phyloP scores from a whole-genome alignment of 2,329 filamentous ascomycete species.

The Botrytis galanthina region DNA sequence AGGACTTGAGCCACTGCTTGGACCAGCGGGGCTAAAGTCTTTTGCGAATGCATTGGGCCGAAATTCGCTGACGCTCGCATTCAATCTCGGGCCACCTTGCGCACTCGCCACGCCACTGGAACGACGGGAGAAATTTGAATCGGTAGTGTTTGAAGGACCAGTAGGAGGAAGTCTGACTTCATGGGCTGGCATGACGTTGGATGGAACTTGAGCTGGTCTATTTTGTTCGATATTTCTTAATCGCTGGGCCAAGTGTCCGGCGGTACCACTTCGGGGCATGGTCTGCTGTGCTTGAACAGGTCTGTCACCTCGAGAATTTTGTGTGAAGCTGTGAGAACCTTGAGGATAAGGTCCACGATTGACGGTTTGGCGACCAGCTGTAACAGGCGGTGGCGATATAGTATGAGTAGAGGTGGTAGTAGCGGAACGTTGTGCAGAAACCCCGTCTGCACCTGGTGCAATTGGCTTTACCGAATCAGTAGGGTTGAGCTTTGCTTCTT shows the following conservation, averaged over 20 bases:
- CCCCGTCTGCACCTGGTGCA: constrained; percentile 48
- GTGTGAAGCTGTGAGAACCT: constrained; percentile 41
- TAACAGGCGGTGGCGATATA: constrained; percentile 31
- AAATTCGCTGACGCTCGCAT: constrained; percentile 73
- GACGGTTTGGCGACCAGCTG: constrained; percentile 34
- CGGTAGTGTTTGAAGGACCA: constrained; percentile 61
- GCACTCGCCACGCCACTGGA: constrained; percentile 52
- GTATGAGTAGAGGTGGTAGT: constrained; percentile 47
- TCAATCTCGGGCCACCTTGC: constrained; percentile 55
- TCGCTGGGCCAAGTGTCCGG: constrained; percentile 31
- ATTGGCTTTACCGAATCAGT: constrained; percentile 45
- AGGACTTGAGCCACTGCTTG: constrained; percentile 70
- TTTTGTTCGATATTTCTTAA: constrained; percentile 35
- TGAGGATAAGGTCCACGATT: constrained; percentile 43
- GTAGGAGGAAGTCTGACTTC: constrained; percentile 72
- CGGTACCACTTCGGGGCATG: constrained; percentile 27
- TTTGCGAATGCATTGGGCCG: constrained; percentile 78
- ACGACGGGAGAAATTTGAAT: constrained; percentile 54
- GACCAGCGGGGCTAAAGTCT: constrained; percentile 71
- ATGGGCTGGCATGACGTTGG: constrained; percentile 37
- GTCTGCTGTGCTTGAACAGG: constrained; percentile 30
- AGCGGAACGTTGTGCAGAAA: constrained; percentile 39
- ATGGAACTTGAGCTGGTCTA: constrained; percentile 29
- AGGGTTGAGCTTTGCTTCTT: constrained; percentile 52
- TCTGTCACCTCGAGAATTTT: constrained; percentile 38